Evolutionary conservation across 2,329 filamentous ascomycete genomes (phyloP), one percentile per base, ranked within the genome.

Genomic region (Shiraia bambusicola): DNA sequence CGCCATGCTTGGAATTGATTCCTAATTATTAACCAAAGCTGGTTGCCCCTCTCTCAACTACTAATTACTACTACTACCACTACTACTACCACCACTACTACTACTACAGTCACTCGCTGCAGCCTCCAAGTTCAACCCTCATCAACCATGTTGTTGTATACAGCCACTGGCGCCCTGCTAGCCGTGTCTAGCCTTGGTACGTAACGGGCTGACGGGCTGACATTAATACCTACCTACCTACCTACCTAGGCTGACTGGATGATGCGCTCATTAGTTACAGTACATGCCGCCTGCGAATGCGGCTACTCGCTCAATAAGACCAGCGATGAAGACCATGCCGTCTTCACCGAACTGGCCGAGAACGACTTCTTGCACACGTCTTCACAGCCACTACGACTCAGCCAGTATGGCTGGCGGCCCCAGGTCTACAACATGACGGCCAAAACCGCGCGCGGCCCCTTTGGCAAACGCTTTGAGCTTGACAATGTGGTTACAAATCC

Each of bases 291-390:
- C 47, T 91, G 87, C 69, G 80, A 86, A 56, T 92, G 87, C 61
- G 87, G 87, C 37, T 91, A 88, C 65, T 77, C 77, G 3, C 67
- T 83, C 31, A 72, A 71, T 46, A 67, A 74, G 28, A 73, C 71
- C n/a, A 59, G 68, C 32, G 67, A 69, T 19, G 51, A 61, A 3
- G 43, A 56, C 6, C 57, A 66, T 33, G 67, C 73, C 28, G 59
- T 86, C 37, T 90, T 87, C 63, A 88, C 84, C 2, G 82, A 90
- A 45, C 61, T 82, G 9, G 67, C 88, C 37, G 86, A 90, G 60
- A 84, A 84, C 14, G 83, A 91, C 68, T 91, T 91, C 59, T 70
- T 82, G 3, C 79, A 80, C 45, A 59, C 80, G 27, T 69, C 80
- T 33, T 68, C 73, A 12, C 57, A 70, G 10, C 13, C 37, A 12